Percentiles rank a stretch among this genome's conserved stretches.
Conservation (phyloP, 1,139 yeast species). For the Kodamaea fungicola region DNA sequence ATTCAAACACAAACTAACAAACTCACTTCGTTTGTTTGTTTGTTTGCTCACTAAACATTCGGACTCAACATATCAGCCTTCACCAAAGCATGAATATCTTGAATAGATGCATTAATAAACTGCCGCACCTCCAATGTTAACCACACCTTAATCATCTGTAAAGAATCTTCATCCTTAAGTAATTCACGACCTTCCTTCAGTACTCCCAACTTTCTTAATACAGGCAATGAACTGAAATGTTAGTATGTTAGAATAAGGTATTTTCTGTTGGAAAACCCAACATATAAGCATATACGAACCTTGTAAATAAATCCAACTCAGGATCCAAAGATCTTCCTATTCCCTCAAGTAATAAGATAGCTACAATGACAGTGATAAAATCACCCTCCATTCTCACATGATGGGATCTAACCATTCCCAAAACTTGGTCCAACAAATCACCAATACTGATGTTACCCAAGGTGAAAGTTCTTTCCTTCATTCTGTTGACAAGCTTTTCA, state of each 20-base stretch:
- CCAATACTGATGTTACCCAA: constrained; percentile 91
- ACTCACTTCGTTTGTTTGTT: neutral
- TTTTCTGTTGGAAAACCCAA: constrained; percentile 55
- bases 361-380: constrained; percentile 88
- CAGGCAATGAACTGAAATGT: constrained; percentile 73
- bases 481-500: constrained; percentile 73
- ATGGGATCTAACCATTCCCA: constrained; percentile 86
- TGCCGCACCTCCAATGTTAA: constrained; percentile 84
- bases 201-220: constrained; percentile 77
- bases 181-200: constrained; percentile 62
- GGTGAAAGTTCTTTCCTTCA: constrained; percentile 86
- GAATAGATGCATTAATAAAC: constrained; percentile 79
- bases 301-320: constrained; percentile 86
- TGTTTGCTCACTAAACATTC: constrained; percentile 23
- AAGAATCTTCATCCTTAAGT: constrained; percentile 53
- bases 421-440: constrained; percentile 80
- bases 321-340: constrained; percentile 95
- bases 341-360: constrained; percentile 86
- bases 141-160: constrained; percentile 90
- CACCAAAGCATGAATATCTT: constrained; percentile 55
- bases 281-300: constrained; percentile 71
- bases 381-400: constrained; percentile 99
- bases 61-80: constrained; percentile 52
- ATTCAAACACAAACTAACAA: too few species aligned
- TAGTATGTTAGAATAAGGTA: constrained; percentile 22